phyloP scores from a whole-genome alignment of 1,284 basidiomycete genomes.

The Bothia castanella region DNA sequence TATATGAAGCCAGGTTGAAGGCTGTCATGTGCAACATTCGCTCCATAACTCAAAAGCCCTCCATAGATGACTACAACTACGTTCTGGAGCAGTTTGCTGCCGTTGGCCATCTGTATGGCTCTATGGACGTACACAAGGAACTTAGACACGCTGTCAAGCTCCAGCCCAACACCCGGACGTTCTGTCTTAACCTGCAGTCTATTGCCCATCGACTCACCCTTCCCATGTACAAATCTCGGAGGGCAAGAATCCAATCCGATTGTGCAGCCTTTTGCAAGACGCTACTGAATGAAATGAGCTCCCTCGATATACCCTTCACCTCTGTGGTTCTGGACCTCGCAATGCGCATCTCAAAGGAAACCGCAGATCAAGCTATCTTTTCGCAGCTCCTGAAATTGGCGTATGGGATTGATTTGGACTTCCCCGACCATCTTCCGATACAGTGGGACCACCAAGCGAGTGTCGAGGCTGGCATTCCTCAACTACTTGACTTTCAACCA shows the following conservation, averaged over 20 bases:
- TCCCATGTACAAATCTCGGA: slow-evolving; percentile 42
- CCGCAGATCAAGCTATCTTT: slow-evolving; percentile 50
- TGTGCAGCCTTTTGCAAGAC: slow-evolving; percentile 45
- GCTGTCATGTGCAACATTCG: slow-evolving; percentile 66
- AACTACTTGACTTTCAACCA: slow-evolving; percentile 36
- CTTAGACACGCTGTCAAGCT: slow-evolving; percentile 42
- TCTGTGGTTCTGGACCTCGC: slow-evolving; percentile 59
- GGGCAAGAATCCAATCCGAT: slow-evolving; percentile 36
- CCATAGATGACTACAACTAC: slow-evolving; percentile 66
- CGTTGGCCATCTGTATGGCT: slow-evolving; percentile 59
- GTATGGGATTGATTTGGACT: slow-evolving; percentile 70
- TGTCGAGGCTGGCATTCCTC: slow-evolving; percentile 21
- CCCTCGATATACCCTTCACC: slow-evolving; percentile 45
- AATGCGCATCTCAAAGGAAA: slow-evolving; percentile 65
- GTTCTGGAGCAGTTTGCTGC: slow-evolving; percentile 69
- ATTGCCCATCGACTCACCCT: slow-evolving; percentile 62
- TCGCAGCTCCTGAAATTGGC: slow-evolving; percentile 55
- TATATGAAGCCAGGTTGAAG: slow-evolving; percentile 61
- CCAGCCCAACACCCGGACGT: slow-evolving; percentile 50
- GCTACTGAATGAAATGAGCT: slow-evolving; percentile 57
- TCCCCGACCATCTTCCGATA: slow-evolving; percentile 52
- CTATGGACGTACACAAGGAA: slow-evolving; percentile 58
- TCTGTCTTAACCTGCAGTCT: slow-evolving; percentile 60
- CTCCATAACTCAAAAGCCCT: slow-evolving; percentile 45
- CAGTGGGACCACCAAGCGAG: slow-evolving; percentile 13